Evolutionary conservation across 2,329 filamentous ascomycete genomes (phyloP).

Genomic region (Graphiopsis chlorocephala): DNA sequence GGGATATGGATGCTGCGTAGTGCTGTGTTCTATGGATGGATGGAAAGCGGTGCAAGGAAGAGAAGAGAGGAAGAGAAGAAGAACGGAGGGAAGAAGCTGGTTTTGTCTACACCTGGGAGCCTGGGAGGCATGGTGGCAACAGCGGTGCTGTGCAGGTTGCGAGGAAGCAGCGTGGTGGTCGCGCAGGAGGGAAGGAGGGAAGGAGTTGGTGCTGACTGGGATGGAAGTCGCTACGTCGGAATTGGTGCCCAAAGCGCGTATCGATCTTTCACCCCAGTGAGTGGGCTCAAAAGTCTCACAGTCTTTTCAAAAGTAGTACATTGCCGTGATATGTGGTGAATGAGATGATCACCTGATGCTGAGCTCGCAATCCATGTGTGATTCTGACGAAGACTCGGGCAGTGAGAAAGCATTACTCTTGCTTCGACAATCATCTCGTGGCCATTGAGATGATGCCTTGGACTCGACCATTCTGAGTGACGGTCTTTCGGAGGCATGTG

Average conservation of each 20-base stretch:
- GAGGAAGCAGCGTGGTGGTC: neutral
- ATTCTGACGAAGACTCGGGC: neutral
- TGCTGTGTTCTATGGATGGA: slow-evolving; percentile 14
- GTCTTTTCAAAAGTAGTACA: neutral
- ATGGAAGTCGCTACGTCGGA: neutral
- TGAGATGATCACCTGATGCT: neutral
- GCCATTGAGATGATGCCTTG: neutral
- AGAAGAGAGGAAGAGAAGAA: neutral
- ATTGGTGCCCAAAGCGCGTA: neutral
- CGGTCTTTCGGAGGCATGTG: neutral
- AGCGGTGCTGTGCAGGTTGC: neutral
- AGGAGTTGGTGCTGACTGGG: neutral
- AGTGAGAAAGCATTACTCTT: neutral
- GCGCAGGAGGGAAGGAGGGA: slow-evolving; percentile 2
- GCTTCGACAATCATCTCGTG: neutral
- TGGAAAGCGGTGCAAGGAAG: slow-evolving; percentile 3
- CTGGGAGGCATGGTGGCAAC: neutral
- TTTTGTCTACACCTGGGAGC: slow-evolving; percentile 1
- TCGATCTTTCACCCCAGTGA: neutral
- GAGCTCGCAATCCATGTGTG: neutral
- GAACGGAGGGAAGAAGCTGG: neutral
- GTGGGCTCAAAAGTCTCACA: neutral
- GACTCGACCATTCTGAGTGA: neutral
- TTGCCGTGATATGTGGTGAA: neutral
- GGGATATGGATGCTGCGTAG: slow-evolving; percentile 9